Evolutionary conservation across 108 stramenopile species (phyloP).

Genomic region (Nannochloropsis gaditana): DNA sequence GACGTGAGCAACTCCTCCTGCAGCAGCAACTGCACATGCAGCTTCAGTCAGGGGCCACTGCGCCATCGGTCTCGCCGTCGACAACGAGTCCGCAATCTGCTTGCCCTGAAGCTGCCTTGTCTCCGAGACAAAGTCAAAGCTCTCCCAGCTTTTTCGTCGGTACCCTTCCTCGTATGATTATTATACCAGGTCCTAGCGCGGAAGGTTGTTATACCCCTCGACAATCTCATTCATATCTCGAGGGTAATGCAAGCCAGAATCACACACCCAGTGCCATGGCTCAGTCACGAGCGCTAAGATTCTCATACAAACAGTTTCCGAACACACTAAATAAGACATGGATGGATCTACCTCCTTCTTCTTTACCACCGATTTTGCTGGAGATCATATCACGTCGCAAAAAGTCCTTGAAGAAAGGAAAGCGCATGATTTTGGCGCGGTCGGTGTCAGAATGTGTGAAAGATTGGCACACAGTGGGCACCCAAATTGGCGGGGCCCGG

Average conservation of each 20-base stretch:
- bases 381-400: background rate
- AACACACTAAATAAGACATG: background rate
- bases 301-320: background rate
- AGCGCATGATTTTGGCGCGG: slow-evolving; percentile 2
- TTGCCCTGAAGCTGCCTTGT: background rate
- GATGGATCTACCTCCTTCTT: background rate
- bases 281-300: background rate
- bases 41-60: background rate
- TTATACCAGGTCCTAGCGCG: background rate
- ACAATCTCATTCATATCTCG: too few species aligned
- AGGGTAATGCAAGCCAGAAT: too few species aligned
- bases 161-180: background rate
- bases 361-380: background rate
- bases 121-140: background rate
- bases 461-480: background rate
- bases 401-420: background rate
- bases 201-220: background rate
- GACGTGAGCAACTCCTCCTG: background rate
- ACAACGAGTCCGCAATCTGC: too few species aligned
- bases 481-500: background rate
- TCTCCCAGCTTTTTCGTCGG: background rate
- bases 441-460: background rate
- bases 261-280: too few species aligned
- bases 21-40: background rate
- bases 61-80: too few species aligned